Evolutionary conservation across 192 early-diverging fungal species (phyloP).

Genomic region (Rhizoclosmatium sp.): DNA sequence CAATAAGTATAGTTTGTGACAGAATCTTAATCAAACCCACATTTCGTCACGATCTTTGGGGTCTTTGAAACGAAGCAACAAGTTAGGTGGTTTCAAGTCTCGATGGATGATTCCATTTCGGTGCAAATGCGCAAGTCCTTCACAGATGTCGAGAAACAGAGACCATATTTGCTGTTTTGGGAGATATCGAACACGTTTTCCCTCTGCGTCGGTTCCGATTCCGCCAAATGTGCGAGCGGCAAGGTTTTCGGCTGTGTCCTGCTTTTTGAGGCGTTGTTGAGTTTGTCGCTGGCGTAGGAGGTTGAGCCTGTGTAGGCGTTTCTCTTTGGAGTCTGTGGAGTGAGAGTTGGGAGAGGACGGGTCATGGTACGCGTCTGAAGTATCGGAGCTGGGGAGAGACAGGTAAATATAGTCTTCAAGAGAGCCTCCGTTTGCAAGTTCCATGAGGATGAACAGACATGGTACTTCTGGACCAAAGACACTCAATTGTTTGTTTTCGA

Average conservation of each 20-base stretch:
- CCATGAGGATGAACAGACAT: conserved; percentile 95
- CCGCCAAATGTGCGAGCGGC: conserved; percentile 44
- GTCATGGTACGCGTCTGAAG: neutral
- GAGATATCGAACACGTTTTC: conserved; percentile 53
- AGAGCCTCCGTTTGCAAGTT: conserved; percentile 90
- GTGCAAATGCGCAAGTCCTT: conserved; percentile 91
- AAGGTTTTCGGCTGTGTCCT: neutral
- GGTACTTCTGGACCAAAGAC: conserved; percentile 87
- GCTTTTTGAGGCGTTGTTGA: neutral
- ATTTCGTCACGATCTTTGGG: conserved; percentile 50
- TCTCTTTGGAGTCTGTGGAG: conserved; percentile 29
- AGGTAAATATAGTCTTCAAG: conserved; percentile 89
- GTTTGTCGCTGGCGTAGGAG: conserved; percentile 15
- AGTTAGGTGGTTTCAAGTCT: conserved; percentile 93
- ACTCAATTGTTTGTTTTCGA: conserved; percentile 83
- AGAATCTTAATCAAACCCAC: conserved; percentile 6
- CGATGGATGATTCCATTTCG: conserved; percentile 88
- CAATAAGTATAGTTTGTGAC: neutral
- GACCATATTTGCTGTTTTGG: conserved; percentile 75
- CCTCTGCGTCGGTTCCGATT: conserved; percentile 40
- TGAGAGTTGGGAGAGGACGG: neutral
- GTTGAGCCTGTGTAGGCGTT: conserved; percentile 26
- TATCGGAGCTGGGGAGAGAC: conserved; percentile 29
- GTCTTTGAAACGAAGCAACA: conserved; percentile 80
- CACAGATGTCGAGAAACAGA: conserved; percentile 90